Evolutionary conservation across 805 yeast species (phyloP).

Genomic region (Novakomyces olei): DNA sequence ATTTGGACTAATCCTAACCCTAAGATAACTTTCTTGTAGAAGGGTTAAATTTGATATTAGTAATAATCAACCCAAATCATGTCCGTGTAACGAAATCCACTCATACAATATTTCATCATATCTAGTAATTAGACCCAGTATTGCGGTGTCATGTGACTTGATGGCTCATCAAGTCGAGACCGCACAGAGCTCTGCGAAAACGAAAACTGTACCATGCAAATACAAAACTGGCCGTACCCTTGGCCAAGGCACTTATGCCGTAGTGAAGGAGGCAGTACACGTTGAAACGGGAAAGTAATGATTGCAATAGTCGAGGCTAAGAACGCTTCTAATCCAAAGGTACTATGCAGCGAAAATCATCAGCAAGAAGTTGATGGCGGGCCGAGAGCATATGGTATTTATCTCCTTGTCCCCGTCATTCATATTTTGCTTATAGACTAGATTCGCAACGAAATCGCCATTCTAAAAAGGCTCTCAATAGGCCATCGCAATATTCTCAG

Average conservation of each 20-base stretch:
- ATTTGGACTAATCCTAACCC: too few species aligned
- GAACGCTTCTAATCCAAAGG: not conserved
- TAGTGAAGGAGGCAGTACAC: constrained; percentile 22
- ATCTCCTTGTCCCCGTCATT: not conserved
- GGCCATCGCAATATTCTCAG: constrained; percentile 36
- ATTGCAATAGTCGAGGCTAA: not conserved
- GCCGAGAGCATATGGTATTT: constrained; percentile 26
- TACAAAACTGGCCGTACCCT: constrained; percentile 9
- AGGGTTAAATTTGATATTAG: too few species aligned
- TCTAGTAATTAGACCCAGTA: too few species aligned
- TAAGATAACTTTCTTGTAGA: too few species aligned
- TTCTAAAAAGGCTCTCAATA: constrained; percentile 29
- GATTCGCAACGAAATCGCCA: constrained; percentile 39
- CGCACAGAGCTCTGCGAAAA: too few species aligned
- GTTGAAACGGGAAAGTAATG: constrained; percentile 17
- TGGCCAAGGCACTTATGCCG: constrained; percentile 24
- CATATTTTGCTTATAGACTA: constrained; percentile 13
- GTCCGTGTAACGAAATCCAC: too few species aligned
- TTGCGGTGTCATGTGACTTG: too few species aligned
- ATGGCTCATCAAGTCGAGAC: too few species aligned
- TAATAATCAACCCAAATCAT: too few species aligned
- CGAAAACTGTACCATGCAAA: constrained; percentile 5
- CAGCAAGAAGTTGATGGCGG: constrained; percentile 27
- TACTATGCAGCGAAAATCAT: constrained; percentile 36
- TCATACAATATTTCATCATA: too few species aligned